phyloP scores from a whole-genome alignment of 192 early-diverging fungal species.

The Funneliformis geosporum region DNA sequence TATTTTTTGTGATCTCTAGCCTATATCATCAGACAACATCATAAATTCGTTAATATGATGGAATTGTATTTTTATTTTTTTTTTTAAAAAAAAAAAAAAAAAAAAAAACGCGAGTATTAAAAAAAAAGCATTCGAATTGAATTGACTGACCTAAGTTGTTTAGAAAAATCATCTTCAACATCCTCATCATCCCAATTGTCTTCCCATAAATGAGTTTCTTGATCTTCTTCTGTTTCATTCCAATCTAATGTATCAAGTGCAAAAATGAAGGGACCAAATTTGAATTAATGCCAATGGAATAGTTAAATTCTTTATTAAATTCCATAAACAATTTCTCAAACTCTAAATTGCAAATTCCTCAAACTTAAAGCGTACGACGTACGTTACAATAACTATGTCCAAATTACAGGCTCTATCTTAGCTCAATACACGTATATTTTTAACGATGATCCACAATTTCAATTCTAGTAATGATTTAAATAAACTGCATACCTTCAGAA shows the following conservation, averaged over 20 bases:
- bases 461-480: background rate
- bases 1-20: background rate
- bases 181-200: constrained; percentile 94
- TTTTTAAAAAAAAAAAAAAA: background rate
- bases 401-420: background rate
- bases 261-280: background rate
- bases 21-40: background rate
- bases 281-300: background rate
- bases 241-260: constrained; percentile 61
- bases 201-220: constrained; percentile 76
- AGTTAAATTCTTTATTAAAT: no score
- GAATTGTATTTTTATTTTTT: no score
- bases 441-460: background rate
- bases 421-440: no score
- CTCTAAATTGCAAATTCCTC: no score
- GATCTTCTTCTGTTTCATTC: constrained; percentile 76
- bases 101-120: background rate
- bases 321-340: no score
- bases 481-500: constrained; percentile 63
- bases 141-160: constrained; percentile 64
- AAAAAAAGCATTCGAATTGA: background rate
- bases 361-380: no score
- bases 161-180: constrained; percentile 89
- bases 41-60: no score
- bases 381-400: background rate